Conservation (phyloP, 352 stramenopile species). For the Phytophthora fragariae region DNA sequence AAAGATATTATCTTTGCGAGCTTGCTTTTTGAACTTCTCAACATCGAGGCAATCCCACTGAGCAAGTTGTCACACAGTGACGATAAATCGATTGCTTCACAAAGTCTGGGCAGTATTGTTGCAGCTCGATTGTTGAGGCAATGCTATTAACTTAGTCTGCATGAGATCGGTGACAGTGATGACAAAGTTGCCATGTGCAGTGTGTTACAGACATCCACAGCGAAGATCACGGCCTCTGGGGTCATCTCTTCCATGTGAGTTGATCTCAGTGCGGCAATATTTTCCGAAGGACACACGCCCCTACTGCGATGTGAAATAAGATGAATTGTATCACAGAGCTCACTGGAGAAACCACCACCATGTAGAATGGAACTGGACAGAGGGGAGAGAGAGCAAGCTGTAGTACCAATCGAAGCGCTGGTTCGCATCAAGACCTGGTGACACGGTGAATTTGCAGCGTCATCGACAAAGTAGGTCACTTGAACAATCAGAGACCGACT, state of each 20-base stretch:
- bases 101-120: background rate
- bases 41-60: background rate
- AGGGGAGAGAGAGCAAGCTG: background rate
- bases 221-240: slow-evolving; percentile 23
- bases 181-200: too few relatives aligned
- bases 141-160: background rate
- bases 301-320: background rate
- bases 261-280: background rate
- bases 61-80: background rate
- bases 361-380: background rate
- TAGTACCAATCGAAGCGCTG: background rate
- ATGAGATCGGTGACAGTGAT: background rate
- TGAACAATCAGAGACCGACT: background rate
- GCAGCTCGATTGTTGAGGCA: background rate
- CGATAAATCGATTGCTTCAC: background rate
- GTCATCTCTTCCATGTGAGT: slow-evolving; percentile 22
- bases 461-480: background rate
- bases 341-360: background rate
- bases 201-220: too few relatives aligned
- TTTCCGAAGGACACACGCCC: background rate
- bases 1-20: too few relatives aligned
- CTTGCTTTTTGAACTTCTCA: background rate
- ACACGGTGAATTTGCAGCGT: background rate
- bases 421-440: background rate
- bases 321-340: background rate